phyloP scores from a whole-genome alignment of 768 basidiomycete genomes.

The Boletellus sp. region DNA sequence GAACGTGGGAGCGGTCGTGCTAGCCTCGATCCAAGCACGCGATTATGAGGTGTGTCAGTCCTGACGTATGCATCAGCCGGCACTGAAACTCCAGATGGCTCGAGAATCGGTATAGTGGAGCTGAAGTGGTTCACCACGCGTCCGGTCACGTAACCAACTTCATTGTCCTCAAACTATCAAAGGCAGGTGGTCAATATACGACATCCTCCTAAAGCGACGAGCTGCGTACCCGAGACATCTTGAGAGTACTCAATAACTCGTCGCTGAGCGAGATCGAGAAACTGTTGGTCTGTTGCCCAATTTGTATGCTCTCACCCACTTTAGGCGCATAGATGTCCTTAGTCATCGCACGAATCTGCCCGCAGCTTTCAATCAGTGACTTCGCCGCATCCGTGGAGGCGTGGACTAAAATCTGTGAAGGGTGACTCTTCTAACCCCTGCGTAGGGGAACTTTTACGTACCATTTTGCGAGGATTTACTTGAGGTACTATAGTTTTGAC shows the following conservation, averaged over 20 bases:
- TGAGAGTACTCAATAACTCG: slow-evolving; percentile 70
- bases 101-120: slow-evolving; percentile 86
- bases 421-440: not conserved
- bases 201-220: not conserved
- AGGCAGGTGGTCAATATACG: slow-evolving; percentile 2
- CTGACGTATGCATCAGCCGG: slow-evolving; percentile 20
- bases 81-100: slow-evolving; percentile 48
- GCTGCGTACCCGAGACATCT: slow-evolving; percentile 78
- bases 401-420: slow-evolving; percentile 79
- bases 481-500: slow-evolving; percentile 96
- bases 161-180: slow-evolving; percentile 91
- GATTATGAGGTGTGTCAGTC: slow-evolving; percentile 31
- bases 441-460: slow-evolving; percentile 30
- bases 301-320: slow-evolving; percentile 74
- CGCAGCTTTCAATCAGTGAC: slow-evolving; percentile 75
- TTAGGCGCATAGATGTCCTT: slow-evolving; percentile 84
- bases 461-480: slow-evolving; percentile 95
- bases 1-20: slow-evolving; percentile 73
- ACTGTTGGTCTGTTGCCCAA: slow-evolving; percentile 93
- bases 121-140: slow-evolving; percentile 81
- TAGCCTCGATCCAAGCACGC: slow-evolving; percentile 62
- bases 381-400: slow-evolving; percentile 64
- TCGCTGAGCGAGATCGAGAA: slow-evolving; percentile 95
- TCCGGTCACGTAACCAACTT: slow-evolving; percentile 90
- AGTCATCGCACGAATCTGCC: slow-evolving; percentile 84